Evolutionary conservation across 768 basidiomycete species (phyloP).

Genomic region (Lanmaoa pseudosensibilis): DNA sequence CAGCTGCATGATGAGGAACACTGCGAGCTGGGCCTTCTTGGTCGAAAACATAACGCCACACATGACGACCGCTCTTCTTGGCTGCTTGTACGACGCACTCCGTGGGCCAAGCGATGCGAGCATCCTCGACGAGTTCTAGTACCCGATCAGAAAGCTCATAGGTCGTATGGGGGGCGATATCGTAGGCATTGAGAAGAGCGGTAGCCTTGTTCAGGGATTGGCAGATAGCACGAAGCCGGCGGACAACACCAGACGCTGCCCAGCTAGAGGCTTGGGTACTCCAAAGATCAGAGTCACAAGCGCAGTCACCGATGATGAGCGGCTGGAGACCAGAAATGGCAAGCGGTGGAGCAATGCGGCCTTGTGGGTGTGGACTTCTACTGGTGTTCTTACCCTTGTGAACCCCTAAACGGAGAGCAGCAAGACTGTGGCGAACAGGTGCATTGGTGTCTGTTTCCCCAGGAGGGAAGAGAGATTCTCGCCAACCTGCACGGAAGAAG

Average conservation of each 20-base stretch:
- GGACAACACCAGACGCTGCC: constrained; percentile 59
- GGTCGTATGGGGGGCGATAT: constrained; percentile 61
- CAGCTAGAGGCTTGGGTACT: constrained; percentile 58
- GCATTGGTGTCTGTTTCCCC: constrained; percentile 17
- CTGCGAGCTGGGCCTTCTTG: constrained; percentile 71
- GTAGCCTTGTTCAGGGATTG: constrained; percentile 65
- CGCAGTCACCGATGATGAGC: constrained; percentile 73
- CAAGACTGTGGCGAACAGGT: constrained; percentile 13
- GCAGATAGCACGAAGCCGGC: constrained; percentile 72
- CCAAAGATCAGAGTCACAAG: constrained; percentile 66
- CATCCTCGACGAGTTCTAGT: constrained; percentile 73
- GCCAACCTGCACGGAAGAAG: constrained; percentile 66
- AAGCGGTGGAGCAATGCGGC: constrained; percentile 8
- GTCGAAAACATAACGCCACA: constrained; percentile 82
- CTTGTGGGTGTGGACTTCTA: constrained; percentile 31
- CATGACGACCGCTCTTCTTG: constrained; percentile 53
- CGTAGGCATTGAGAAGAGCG: constrained; percentile 65
- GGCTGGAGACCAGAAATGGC: constrained; percentile 48
- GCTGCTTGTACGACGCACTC: constrained; percentile 59
- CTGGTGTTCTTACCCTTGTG: constrained; percentile 26
- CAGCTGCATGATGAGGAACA: constrained; percentile 67
- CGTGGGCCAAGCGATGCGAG: constrained; percentile 75
- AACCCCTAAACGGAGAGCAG: constrained; percentile 26
- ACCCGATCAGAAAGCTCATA: constrained; percentile 69
- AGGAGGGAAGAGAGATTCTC: constrained; percentile 42